Evolutionary conservation across 176 grass and related monocot genomes (phyloP).

Genomic region (Ensete ventricosum): DNA sequence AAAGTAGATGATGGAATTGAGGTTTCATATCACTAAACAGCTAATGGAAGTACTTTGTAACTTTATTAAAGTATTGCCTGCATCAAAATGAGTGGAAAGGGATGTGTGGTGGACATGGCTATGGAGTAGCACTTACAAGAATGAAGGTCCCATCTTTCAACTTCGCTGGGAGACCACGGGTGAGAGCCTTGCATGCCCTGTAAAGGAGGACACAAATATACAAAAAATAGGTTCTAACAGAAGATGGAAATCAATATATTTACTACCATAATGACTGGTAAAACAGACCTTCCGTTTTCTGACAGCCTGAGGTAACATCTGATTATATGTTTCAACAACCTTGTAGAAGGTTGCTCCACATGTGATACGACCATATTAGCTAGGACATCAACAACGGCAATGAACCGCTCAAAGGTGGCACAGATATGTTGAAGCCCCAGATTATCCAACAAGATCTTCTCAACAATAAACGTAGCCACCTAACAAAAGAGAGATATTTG

Average conservation of each 20-base stretch:
- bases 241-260: background rate
- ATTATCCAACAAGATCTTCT: conserved; percentile 83
- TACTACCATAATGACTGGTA: background rate
- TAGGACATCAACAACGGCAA: conserved; percentile 54
- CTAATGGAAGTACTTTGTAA: too few species aligned
- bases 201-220: background rate
- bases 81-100: too few species aligned
- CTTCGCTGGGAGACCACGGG: conserved; percentile 36
- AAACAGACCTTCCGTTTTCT: conserved; percentile 52
- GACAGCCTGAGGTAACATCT: conserved; percentile 88
- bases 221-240: background rate
- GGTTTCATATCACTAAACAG: too few species aligned
- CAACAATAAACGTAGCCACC: conserved; percentile 90
- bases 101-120: too few species aligned
- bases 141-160: conserved; percentile 73
- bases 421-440: conserved; percentile 62
- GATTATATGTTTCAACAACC: conserved; percentile 77
- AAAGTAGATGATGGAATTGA: background rate
- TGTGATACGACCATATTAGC: conserved; percentile 66
- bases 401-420: conserved; percentile 50
- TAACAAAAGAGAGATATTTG: conserved; percentile 5
- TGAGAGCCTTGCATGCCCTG: conserved; percentile 63
- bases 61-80: too few species aligned
- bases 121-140: conserved; percentile 33
- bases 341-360: conserved; percentile 51